These are phyloP conservation scores for Gynochthodes officinalis DNA, from an alignment of 257 asterid species.

Conservation along the genomic window DNA sequence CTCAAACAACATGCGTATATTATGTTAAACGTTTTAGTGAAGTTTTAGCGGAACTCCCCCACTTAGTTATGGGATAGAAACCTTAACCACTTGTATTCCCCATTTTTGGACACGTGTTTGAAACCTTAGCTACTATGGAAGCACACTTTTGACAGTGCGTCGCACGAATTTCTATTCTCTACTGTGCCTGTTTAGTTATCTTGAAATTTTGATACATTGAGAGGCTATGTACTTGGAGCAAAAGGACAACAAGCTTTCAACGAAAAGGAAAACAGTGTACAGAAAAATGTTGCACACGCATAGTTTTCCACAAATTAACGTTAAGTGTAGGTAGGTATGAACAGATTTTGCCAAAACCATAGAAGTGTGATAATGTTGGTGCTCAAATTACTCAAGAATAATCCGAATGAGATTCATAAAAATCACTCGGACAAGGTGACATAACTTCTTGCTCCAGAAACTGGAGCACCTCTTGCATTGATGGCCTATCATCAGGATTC, in stretches of 20 bases:
- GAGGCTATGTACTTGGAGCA: neutral
- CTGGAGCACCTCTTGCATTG: conserved; percentile 89
- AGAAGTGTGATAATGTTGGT: neutral
- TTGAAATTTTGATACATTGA: no score
- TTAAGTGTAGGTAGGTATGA: neutral
- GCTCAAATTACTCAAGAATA: conserved; percentile 36
- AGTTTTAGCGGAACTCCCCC: no score
- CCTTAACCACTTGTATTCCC: no score
- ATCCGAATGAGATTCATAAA: conserved; percentile 83
- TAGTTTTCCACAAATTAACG: neutral
- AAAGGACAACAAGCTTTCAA: neutral
- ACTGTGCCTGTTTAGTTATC: no score
- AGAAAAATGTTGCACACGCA: conserved; percentile 8
- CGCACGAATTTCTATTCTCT: no score
- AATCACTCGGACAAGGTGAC: conserved; percentile 82
- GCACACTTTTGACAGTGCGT: no score
- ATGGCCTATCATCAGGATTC: conserved; percentile 75
- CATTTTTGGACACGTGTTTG: no score
- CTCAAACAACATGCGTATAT: no score
- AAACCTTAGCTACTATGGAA: no score
- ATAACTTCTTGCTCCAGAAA: conserved; percentile 88
- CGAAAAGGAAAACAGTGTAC: neutral
- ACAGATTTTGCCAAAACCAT: neutral
- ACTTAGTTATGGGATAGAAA: no score
- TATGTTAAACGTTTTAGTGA: no score